Evolutionary conservation across 148 eudicot species (phyloP).

Genomic region (Suaeda aralocaspica): DNA sequence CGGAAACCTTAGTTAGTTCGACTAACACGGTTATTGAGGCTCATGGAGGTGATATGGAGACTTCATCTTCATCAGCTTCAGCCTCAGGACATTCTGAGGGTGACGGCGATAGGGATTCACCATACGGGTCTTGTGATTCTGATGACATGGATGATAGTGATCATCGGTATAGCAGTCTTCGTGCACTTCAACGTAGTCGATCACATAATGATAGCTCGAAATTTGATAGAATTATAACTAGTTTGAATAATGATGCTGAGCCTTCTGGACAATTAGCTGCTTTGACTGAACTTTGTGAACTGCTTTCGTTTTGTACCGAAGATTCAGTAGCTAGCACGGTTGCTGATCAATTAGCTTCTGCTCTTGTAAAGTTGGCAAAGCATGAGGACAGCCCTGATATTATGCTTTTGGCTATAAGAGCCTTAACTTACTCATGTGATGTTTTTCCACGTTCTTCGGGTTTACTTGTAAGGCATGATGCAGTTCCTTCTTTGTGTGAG

Average conservation of each 20-base stretch:
- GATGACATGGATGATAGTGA: conserved; percentile 58
- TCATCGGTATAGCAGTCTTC: conserved; percentile 38
- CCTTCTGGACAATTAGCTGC: conserved; percentile 59
- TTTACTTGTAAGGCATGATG: conserved; percentile 67
- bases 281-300: conserved; percentile 81
- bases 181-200: conserved; percentile 49
- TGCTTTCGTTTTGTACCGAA: conserved; percentile 66
- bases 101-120: conserved; percentile 69
- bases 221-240: conserved; percentile 43
- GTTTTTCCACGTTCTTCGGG: conserved; percentile 56
- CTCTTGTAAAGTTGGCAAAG: conserved; percentile 66
- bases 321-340: conserved; percentile 51
- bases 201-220: conserved; percentile 48
- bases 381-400: conserved; percentile 65
- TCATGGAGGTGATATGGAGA: conserved; percentile 67
- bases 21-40: conserved; percentile 29
- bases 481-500: conserved; percentile 75
- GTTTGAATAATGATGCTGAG: conserved; percentile 55
- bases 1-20: conserved; percentile 36
- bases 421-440: conserved; percentile 89
- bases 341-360: conserved; percentile 59
- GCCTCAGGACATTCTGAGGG: conserved; percentile 71
- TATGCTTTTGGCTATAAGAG: conserved; percentile 84
- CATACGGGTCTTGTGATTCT: conserved; percentile 78
- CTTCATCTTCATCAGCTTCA: conserved; percentile 67